phyloP scores from a whole-genome alignment of 768 basidiomycete species.

The Rhodotorula diobovata region DNA sequence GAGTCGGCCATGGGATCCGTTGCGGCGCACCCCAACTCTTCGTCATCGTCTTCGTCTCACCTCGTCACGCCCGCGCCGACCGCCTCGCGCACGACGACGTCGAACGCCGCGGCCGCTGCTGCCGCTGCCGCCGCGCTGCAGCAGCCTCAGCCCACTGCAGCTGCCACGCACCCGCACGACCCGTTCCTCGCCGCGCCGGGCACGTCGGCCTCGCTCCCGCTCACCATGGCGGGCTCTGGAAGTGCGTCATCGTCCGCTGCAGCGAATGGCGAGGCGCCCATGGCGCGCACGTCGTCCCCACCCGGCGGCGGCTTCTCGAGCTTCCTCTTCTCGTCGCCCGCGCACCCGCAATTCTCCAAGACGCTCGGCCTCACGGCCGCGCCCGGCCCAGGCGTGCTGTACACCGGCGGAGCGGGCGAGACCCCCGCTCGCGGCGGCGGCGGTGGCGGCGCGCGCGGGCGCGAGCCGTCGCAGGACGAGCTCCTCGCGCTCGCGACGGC shows the following conservation, averaged over 20 bases:
- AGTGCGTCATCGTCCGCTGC: not conserved
- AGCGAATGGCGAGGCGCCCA: not conserved
- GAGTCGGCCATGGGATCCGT: not conserved
- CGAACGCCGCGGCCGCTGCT: not conserved
- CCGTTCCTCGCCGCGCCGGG: slow-evolving; percentile 15
- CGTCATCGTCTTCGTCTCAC: slow-evolving; percentile 8
- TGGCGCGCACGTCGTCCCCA: slow-evolving; percentile 11
- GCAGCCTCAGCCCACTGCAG: not conserved
- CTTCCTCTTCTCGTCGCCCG: slow-evolving; percentile 33
- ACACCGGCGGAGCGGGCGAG: not conserved
- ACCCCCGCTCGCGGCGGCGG: slow-evolving; percentile 21
- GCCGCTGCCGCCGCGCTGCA: not conserved
- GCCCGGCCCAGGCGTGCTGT: slow-evolving; percentile 33
- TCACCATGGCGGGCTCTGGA: not conserved
- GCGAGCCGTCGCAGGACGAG: not conserved
- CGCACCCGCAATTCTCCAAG: slow-evolving; percentile 30
- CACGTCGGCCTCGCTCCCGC: not conserved
- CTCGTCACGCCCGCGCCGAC: slow-evolving; percentile 4
- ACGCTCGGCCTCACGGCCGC: slow-evolving; percentile 32
- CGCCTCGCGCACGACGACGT: not conserved
- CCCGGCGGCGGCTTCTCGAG: not conserved
- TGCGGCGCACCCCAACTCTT: slow-evolving; percentile 8
- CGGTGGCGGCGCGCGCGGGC: not conserved
- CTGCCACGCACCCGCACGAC: slow-evolving; percentile 11
- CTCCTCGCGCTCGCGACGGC: not conserved